phyloP scores from a whole-genome alignment of 1,139 yeast genomes.

The Meyerozyma elateridarum region DNA sequence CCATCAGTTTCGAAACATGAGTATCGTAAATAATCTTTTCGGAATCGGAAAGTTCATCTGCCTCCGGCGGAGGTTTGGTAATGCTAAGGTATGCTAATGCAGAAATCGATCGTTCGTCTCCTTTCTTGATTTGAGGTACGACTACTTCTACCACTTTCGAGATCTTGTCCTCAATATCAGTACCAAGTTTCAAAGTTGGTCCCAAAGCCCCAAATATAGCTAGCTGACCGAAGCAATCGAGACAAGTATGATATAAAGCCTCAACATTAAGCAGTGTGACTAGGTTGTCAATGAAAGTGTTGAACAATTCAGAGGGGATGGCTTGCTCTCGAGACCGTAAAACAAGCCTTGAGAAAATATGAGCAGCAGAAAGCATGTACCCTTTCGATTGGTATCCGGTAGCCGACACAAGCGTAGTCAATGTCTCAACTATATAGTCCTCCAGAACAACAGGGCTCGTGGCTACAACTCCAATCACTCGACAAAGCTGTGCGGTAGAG shows the following conservation, averaged over 20 bases:
- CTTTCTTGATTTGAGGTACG: conserved; percentile 44
- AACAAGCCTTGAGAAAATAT: conserved; percentile 48
- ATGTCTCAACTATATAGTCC: conserved; percentile 9
- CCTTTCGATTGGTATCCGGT: conserved; percentile 7
- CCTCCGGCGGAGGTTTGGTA: conserved; percentile 13
- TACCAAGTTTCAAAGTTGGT: conserved; percentile 6
- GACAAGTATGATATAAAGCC: conserved; percentile 23
- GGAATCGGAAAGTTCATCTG: conserved; percentile 20
- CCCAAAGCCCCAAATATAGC: conserved; percentile 50
- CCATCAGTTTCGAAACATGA: conserved; percentile 66
- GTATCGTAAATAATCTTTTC: conserved; percentile 52
- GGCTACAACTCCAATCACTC: conserved; percentile 51
- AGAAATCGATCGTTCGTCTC: conserved; percentile 57
- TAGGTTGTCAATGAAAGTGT: conserved; percentile 15
- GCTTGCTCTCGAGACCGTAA: conserved; percentile 30
- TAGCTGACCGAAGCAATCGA: conserved; percentile 51
- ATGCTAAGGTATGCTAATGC: conserved; percentile 53
- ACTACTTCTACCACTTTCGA: conserved; percentile 27
- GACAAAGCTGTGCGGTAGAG: conserved; percentile 37
- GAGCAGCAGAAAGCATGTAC: conserved; percentile 39
- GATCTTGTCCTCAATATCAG: conserved; percentile 12
- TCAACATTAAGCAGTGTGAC: conserved; percentile 17
- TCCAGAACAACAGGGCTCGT: conserved; percentile 34
- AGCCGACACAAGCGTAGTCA: conserved; percentile 4
- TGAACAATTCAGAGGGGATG: conserved; percentile 15